Evolutionary conservation across 257 asterid genomes (phyloP).

Genomic region (Nicotiana knightiana): DNA sequence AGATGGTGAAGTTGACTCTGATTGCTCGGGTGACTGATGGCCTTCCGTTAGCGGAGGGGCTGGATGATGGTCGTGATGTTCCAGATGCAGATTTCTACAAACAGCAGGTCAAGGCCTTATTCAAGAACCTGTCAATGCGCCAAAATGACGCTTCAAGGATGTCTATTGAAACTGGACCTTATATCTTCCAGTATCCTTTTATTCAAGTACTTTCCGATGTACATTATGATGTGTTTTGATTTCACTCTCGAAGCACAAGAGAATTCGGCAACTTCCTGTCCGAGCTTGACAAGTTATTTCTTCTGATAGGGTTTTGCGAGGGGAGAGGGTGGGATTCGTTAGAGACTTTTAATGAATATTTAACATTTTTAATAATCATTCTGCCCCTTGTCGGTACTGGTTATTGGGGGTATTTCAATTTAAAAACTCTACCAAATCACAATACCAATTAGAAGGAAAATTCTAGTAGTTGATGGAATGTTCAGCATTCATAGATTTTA

Average conservation of each 20-base stretch:
- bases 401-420: neutral
- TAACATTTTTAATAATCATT: neutral
- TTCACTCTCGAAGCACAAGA: neutral
- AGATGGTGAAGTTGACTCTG: constrained; percentile 92
- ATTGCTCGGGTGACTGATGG: constrained; percentile 99
- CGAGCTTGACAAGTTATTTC: neutral
- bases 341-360: neutral
- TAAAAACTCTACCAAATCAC: neutral
- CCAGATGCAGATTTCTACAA: constrained; percentile 79
- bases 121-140: constrained; percentile 82
- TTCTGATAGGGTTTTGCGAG: neutral
- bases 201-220: neutral
- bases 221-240: neutral
- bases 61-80: constrained; percentile 92
- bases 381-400: neutral
- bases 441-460: neutral
- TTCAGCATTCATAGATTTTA: neutral
- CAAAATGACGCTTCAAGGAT: constrained; percentile 87
- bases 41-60: constrained; percentile 85
- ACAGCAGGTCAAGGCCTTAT: constrained; percentile 83
- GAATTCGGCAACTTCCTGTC: neutral
- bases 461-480: neutral
- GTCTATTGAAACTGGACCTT: constrained; percentile 93
- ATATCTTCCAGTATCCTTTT: constrained; percentile 88
- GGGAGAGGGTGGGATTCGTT: neutral